A percentile compares a stretch with the other conserved stretches of the same genome.
phyloP scores from a whole-genome alignment of 2,329 filamentous ascomycete species.

The Cladosporium sp. region DNA sequence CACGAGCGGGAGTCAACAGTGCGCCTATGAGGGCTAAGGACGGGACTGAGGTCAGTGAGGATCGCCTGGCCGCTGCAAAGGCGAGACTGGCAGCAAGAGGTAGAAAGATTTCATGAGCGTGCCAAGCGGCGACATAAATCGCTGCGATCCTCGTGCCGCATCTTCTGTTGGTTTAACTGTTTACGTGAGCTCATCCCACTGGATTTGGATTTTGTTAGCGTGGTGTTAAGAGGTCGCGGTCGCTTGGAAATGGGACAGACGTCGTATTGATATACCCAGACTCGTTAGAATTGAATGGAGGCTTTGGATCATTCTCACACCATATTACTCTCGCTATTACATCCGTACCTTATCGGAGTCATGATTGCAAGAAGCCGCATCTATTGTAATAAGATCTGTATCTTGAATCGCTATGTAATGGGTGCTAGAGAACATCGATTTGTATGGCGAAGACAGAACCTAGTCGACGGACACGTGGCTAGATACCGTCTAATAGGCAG shows the following conservation, averaged over 20 bases:
- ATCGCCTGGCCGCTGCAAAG: slow-evolving; percentile 31
- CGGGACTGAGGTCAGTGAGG: slow-evolving; percentile 27
- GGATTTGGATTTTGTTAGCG: slow-evolving; percentile 1
- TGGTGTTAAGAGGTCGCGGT: slow-evolving; percentile 2
- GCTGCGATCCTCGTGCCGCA: neutral
- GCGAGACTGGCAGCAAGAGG: slow-evolving; percentile 32
- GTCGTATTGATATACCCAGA: slow-evolving; percentile 8
- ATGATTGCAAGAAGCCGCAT: neutral
- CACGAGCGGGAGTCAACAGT: neutral
- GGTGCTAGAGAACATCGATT: too few species aligned
- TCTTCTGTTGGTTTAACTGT: neutral
- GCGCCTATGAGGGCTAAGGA: neutral
- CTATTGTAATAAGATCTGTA: too few species aligned
- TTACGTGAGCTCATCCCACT: neutral
- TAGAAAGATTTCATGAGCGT: slow-evolving; percentile 27
- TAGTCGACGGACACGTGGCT: too few species aligned
- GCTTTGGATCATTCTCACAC: neutral
- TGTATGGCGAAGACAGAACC: too few species aligned
- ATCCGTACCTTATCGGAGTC: neutral
- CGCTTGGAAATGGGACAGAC: neutral
- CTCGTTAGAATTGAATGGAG: neutral
- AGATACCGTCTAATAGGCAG: too few species aligned
- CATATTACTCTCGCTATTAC: neutral
- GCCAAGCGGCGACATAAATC: neutral
- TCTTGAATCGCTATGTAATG: too few species aligned